A percentile compares a stretch with the other conserved stretches of the same genome.
Evolutionary conservation across 2,329 filamentous ascomycete species (phyloP).

Genomic region (Fusarium luffae): DNA sequence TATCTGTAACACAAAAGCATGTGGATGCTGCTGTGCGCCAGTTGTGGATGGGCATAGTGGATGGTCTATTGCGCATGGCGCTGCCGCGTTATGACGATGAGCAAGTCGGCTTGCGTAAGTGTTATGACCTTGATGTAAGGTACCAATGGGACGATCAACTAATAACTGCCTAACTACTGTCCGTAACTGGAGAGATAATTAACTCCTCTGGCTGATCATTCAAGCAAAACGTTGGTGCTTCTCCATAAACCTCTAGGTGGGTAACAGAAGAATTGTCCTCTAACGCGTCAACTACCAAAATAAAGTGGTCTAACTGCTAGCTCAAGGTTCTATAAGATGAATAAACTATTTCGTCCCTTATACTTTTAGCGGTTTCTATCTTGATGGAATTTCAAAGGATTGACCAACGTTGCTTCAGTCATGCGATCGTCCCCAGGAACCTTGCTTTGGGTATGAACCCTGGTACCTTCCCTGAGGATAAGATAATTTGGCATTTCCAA

Average conservation of each 20-base stretch:
- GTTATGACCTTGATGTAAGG: constrained; percentile 18
- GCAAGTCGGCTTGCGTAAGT: constrained; percentile 40
- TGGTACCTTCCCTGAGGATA: constrained; percentile 18
- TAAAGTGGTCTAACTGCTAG: neutral
- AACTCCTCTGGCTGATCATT: neutral
- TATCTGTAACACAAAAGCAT: constrained; percentile 19
- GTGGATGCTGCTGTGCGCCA: constrained; percentile 24
- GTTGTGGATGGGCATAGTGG: constrained; percentile 37
- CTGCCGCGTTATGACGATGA: constrained; percentile 27
- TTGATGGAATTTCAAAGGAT: constrained; percentile 19
- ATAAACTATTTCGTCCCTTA: neutral
- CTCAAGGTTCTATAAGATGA: neutral
- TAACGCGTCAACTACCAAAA: neutral
- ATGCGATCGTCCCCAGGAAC: constrained; percentile 24
- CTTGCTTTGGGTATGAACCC: constrained; percentile 12
- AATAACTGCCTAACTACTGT: neutral
- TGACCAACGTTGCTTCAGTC: constrained; percentile 29
- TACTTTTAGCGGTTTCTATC: neutral
- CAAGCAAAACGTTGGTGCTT: neutral
- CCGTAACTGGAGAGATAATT: neutral
- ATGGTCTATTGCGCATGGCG: constrained; percentile 35
- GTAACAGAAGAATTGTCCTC: neutral
- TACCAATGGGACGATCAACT: neutral
- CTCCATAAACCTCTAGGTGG: constrained; percentile 5
- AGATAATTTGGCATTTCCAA: constrained; percentile 30